Percentiles rank a stretch among this genome's conserved stretches.
phyloP scores from a whole-genome alignment of 2,329 filamentous ascomycete genomes.

The Coniosporium tulheliwenetii region DNA sequence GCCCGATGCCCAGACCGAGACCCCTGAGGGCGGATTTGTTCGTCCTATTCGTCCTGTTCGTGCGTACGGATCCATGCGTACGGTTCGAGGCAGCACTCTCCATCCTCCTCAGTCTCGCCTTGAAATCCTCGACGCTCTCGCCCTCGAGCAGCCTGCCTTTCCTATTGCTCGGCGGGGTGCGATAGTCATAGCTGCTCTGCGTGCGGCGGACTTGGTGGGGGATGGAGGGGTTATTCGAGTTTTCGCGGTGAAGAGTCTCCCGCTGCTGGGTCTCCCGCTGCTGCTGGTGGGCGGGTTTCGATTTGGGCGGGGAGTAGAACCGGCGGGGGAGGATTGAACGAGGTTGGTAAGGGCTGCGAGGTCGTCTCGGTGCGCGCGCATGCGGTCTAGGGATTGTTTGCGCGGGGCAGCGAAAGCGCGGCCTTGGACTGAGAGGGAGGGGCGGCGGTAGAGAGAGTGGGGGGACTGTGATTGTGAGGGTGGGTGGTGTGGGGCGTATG shows the following conservation, averaged over 20 bases:
- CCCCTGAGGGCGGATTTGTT: too few relatives aligned
- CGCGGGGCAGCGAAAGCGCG: conserved; percentile 36
- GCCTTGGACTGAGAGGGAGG: conserved; percentile 28
- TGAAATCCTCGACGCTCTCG: conserved; percentile 1
- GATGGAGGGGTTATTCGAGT: conserved; percentile 1
- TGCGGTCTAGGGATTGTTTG: conserved; percentile 32
- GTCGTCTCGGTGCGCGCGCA: conserved; percentile 24
- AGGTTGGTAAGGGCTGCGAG: conserved; percentile 23
- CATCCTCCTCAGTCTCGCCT: background rate
- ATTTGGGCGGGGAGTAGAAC: too few relatives aligned
- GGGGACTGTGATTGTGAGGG: background rate
- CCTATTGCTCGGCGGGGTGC: conserved; percentile 10
- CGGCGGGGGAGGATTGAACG: conserved; percentile 26
- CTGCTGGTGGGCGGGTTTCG: conserved; percentile 16
- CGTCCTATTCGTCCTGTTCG: too few relatives aligned
- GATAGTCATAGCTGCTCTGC: conserved; percentile 6
- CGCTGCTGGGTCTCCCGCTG: conserved; percentile 1
- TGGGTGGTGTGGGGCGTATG: too few relatives aligned
- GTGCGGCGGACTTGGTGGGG: conserved; percentile 2
- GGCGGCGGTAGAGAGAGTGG: conserved; percentile 13
- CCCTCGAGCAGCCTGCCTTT: conserved; percentile 7
- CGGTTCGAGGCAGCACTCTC: background rate
- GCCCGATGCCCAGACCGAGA: too few relatives aligned
- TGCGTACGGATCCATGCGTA: background rate
- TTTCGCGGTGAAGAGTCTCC: conserved; percentile 1